A percentile compares a stretch with the other conserved stretches of the same genome.
Conservation (phyloP, 192 early-diverging fungal genomes). For the Linnemannia elongata region DNA sequence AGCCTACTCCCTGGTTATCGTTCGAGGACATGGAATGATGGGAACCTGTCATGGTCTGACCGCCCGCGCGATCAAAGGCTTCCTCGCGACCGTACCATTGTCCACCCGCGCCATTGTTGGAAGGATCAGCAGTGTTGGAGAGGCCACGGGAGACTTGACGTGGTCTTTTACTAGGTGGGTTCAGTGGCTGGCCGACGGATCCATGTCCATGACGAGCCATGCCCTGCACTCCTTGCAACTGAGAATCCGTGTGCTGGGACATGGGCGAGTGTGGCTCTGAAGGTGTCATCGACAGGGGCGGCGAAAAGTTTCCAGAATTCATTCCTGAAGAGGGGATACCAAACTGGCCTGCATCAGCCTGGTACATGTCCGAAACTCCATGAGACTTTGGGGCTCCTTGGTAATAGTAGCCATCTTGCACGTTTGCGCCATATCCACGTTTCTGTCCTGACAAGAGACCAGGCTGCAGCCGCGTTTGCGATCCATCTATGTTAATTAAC, state of each 20-base stretch:
- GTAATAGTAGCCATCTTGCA: constrained; percentile 26
- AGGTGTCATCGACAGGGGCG: constrained; percentile 37
- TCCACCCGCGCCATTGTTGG: constrained; percentile 2
- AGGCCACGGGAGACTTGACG: constrained; percentile 27
- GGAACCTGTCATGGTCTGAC: constrained; percentile 2
- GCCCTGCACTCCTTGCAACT: not conserved
- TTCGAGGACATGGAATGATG: constrained; percentile 25
- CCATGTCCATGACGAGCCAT: constrained; percentile 20
- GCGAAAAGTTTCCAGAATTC: constrained; percentile 39
- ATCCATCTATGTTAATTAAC: constrained; percentile 13
- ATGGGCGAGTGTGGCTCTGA: constrained; percentile 44
- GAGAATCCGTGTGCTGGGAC: constrained; percentile 28
- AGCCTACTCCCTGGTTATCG: constrained; percentile 6
- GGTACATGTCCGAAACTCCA: constrained; percentile 16
- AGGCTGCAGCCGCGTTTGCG: constrained; percentile 23
- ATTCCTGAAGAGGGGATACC: constrained; percentile 23
- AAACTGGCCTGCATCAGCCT: constrained; percentile 17
- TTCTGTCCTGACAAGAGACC: constrained; percentile 34
- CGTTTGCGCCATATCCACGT: constrained; percentile 26
- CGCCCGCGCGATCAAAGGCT: constrained; percentile 6
- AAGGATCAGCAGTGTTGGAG: constrained; percentile 14
- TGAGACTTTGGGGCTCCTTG: constrained; percentile 23
- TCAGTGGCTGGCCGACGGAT: constrained; percentile 14
- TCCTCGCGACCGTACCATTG: constrained; percentile 34
- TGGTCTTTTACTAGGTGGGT: constrained; percentile 41